These are phyloP conservation scores for Babesia sp. DNA, from an alignment of 169 alveolate genomes.

Conservation along the genomic window DNA sequence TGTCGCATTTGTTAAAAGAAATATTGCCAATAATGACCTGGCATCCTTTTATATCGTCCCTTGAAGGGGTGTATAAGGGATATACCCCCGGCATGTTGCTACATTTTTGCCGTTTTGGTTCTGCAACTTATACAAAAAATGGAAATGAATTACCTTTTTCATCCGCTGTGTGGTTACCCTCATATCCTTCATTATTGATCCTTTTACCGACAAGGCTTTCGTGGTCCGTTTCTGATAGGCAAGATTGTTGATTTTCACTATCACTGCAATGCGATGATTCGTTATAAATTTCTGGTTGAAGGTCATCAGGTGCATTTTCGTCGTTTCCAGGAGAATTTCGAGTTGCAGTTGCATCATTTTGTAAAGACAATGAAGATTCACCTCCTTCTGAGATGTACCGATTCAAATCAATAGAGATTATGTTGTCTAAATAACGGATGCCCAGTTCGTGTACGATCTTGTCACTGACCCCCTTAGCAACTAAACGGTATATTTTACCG, in stretches of 20 bases:
- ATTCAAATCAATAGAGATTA: constrained; percentile 40
- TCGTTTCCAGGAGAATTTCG: no score
- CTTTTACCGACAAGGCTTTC: no score
- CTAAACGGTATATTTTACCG: constrained; percentile 61
- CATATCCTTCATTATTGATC: no score
- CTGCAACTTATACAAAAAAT: not conserved
- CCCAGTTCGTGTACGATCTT: constrained; percentile 66
- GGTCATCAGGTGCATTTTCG: no score
- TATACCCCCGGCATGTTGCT: constrained; percentile 46
- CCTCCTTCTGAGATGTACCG: not conserved
- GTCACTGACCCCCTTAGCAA: constrained; percentile 63
- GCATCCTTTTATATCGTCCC: constrained; percentile 18
- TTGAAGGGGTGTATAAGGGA: constrained; percentile 36
- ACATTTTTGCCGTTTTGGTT: constrained; percentile 4
- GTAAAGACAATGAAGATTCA: not conserved
- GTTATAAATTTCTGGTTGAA: no score
- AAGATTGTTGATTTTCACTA: no score
- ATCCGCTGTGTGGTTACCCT: not conserved
- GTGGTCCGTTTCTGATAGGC: no score
- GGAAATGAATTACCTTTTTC: not conserved
- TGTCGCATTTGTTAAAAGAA: constrained; percentile 54
- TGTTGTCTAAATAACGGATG: constrained; percentile 43
- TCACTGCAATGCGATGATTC: no score
- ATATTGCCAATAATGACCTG: constrained; percentile 55
- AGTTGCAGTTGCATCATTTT: no score